phyloP scores from a whole-genome alignment of 202 grass and related monocot genomes.

The Setaria viridis region DNA sequence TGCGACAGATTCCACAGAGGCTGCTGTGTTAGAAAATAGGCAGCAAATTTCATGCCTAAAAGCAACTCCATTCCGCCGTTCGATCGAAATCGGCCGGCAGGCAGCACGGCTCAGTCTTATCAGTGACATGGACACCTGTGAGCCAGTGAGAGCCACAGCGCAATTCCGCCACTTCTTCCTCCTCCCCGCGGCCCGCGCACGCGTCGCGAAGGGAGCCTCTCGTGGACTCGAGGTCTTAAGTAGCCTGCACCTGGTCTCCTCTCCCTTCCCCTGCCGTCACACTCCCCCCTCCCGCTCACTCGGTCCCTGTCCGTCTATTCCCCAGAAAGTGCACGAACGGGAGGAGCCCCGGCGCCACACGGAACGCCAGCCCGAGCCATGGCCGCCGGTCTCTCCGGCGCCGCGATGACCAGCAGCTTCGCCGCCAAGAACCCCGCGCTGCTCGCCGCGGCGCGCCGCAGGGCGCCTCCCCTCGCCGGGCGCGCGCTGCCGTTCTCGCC shows the following conservation, averaged over 20 bases:
- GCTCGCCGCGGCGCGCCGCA: conserved; percentile 43
- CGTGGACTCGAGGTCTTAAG: not conserved
- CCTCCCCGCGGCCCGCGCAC: not conserved
- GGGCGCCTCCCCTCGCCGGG: conserved; percentile 10
- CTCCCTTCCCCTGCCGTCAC: not conserved
- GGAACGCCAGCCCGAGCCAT: conserved; percentile 18
- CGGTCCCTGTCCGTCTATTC: conserved; percentile 40
- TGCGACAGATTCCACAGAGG: not conserved
- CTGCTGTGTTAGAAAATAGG: not conserved
- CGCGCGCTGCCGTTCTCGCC: conserved; percentile 45
- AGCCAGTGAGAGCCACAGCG: not conserved
- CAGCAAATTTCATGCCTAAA: not conserved
- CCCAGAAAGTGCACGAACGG: conserved; percentile 34
- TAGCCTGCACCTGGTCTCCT: not conserved
- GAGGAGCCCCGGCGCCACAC: not conserved
- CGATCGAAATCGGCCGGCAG: not conserved
- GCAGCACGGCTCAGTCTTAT: rapidly evolving
- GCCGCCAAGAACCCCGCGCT: conserved; percentile 58
- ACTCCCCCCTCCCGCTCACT: not conserved
- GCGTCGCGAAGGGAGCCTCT: conserved; percentile 39
- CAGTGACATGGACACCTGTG: not conserved
- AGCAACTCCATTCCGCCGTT: not conserved
- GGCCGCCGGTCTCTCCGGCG: conserved; percentile 50
- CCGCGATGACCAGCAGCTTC: conserved; percentile 40
- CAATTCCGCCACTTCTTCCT: conserved; percentile 21